Conservation (phyloP, 805 yeast species). For the Priceomyces melissophilus region DNA sequence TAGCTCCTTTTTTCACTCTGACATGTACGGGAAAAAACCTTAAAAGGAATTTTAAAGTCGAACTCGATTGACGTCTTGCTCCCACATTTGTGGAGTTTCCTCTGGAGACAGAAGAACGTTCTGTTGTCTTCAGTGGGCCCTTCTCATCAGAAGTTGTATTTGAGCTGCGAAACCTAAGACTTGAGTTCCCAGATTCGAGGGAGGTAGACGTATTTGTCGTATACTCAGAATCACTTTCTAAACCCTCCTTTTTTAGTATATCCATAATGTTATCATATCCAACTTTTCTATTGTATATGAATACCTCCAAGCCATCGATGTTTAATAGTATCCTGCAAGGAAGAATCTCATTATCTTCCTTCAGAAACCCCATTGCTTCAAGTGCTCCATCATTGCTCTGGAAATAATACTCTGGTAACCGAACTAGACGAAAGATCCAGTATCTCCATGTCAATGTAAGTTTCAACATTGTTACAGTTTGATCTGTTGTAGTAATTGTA, state of each 20-base stretch:
- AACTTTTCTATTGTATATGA: constrained; percentile 72
- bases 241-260: constrained; percentile 22
- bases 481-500: constrained; percentile 68
- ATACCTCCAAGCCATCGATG: constrained; percentile 77
- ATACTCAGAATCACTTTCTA: constrained; percentile 6
- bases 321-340: constrained; percentile 57
- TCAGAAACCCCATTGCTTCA: constrained; percentile 10
- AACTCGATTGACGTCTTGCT: constrained; percentile 8
- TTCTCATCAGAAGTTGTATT: constrained; percentile 4
- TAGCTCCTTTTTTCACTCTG: constrained; percentile 59
- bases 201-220: background rate
- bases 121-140: constrained; percentile 6
- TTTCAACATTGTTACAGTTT: constrained; percentile 64
- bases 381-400: constrained; percentile 12
- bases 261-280: constrained; percentile 70
- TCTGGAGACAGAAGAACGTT: constrained; percentile 1
- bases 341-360: constrained; percentile 41
- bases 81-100: constrained; percentile 5
- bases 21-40: constrained; percentile 61
- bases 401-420: constrained; percentile 34
- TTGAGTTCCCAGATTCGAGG: background rate
- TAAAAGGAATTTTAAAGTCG: constrained; percentile 17
- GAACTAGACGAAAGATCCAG: constrained; percentile 58
- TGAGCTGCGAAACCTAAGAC: constrained; percentile 2
- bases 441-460: constrained; percentile 87